Evolutionary conservation across 495 filamentous ascomycete genomes (phyloP), one percentile per base, ranked within the genome.

Genomic region (Wilcoxina mikolae): DNA sequence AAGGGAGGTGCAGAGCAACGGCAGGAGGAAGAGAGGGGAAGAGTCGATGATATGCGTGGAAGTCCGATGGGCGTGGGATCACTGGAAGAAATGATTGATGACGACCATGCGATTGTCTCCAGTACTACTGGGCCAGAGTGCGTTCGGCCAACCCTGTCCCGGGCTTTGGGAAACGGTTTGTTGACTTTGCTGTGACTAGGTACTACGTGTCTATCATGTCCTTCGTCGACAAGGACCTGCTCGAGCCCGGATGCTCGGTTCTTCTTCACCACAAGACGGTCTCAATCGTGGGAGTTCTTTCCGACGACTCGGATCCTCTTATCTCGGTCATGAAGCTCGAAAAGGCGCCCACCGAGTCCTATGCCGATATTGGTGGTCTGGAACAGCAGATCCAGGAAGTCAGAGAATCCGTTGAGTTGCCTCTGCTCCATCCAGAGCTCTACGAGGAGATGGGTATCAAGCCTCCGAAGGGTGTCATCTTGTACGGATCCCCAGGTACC

Each of bases 401-500:
- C 27, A 78, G 91, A 55, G 91, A 99, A 70, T 88, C 91, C 10
- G 91, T 99, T 54, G 91, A 99, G 71, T 72, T 99, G 54, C 91
- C 91, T 7, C 76, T 99, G 47, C 78, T 99, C 56, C 91, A 99
- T 66, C 91, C 91, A 0, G 91, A 99, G 71, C 74, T 99, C 12
- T 99, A 99, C 69, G 91, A 99, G 70, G 91, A 99, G 72, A 99
- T 99, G 91, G 91, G 91, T 66, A 96, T 99, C 76, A 99, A 96
- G 70, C 90, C 91, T 24, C 91, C 91, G 29, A 99, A 99, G 76
- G 91, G 91, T 75, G 91, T 99, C 56, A 99, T 99, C 64, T 84
- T 99, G 29, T 99, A 99, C 70, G 91, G 91, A 71, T 87, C 85
- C 3, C 91, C 91, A 0, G 91, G 91, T 69, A 99, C 91, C 17